phyloP scores from a whole-genome alignment of 2,329 filamentous ascomycete species.

The Colletotrichum acutatum region DNA sequence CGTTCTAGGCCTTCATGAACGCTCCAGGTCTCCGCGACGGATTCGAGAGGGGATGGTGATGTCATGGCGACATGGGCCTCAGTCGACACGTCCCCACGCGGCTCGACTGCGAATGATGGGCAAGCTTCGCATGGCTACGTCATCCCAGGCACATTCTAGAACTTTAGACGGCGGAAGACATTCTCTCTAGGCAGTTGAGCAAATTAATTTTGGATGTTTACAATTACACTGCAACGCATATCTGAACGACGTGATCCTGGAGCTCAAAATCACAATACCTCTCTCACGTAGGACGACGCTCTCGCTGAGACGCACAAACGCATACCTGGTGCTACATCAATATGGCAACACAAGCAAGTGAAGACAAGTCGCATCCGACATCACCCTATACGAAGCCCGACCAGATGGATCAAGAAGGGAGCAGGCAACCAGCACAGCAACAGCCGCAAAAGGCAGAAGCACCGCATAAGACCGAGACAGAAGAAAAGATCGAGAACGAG shows the following conservation, averaged over 20 bases:
- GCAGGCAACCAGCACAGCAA: not conserved
- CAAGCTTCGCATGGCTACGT: slow-evolving; percentile 13
- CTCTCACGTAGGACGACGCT: not conserved
- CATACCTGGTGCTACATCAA: not conserved
- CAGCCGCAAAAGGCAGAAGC: not conserved
- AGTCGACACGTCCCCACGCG: not conserved
- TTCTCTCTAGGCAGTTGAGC: not conserved
- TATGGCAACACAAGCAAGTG: slow-evolving; percentile 1
- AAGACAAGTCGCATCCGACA: not conserved
- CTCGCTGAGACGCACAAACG: not conserved
- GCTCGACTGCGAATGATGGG: not conserved
- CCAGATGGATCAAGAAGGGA: not conserved
- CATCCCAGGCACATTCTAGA: slow-evolving; percentile 8
- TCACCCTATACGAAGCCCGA: not conserved
- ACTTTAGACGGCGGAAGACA: not conserved
- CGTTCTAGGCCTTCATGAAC: not conserved
- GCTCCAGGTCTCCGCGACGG: not conserved
- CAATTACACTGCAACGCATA: not conserved
- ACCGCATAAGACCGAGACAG: not conserved
- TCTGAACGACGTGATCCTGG: not conserved
- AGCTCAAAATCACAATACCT: not conserved
- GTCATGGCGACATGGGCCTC: slow-evolving; percentile 24
- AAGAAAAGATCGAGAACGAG: slow-evolving; percentile 6
- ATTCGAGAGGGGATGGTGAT: slow-evolving; percentile 17
- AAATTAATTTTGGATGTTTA: not conserved